Percentiles rank a stretch among this genome's conserved stretches.
Evolutionary conservation across 2,329 filamentous ascomycete genomes (phyloP).

Genomic region (Chaetomium olivaceum): DNA sequence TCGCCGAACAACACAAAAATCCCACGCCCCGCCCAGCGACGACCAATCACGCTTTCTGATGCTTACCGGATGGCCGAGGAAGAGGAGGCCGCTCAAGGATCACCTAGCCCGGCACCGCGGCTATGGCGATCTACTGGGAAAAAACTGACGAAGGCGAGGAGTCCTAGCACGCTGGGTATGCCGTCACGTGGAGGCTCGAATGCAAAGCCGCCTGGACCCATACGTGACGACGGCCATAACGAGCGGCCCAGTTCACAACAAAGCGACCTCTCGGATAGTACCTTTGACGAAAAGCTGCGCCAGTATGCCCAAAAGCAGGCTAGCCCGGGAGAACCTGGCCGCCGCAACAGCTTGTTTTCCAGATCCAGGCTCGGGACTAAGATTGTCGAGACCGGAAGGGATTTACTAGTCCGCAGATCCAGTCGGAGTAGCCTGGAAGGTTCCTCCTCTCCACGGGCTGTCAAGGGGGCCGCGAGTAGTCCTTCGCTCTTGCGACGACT

Average conservation of each 20-base stretch:
- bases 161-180: slow-evolving; percentile 2
- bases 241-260: slow-evolving; percentile 24
- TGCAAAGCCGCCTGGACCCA: slow-evolving; percentile 12
- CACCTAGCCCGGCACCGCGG: slow-evolving; percentile 54
- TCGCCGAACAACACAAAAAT: slow-evolving; percentile 35
- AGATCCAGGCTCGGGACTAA: slow-evolving; percentile 39
- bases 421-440: slow-evolving; percentile 40
- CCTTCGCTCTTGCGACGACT: slow-evolving; percentile 30
- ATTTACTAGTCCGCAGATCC: slow-evolving; percentile 39
- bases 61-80: slow-evolving; percentile 43
- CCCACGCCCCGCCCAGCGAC: slow-evolving; percentile 33
- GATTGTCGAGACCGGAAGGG: slow-evolving; percentile 41
- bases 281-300: slow-evolving; percentile 38
- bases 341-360: slow-evolving; percentile 40
- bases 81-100: slow-evolving; percentile 45
- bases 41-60: slow-evolving; percentile 44
- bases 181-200: slow-evolving; percentile 5
- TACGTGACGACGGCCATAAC: slow-evolving; percentile 24
- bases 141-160: slow-evolving; percentile 16
- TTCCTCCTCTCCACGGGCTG: slow-evolving; percentile 31
- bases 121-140: slow-evolving; percentile 44
- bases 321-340: slow-evolving; percentile 30
- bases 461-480: slow-evolving; percentile 16
- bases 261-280: slow-evolving; percentile 34
- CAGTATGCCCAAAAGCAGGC: slow-evolving; percentile 35